Conservation (phyloP, 2,329 filamentous ascomycete species). For the Cadophora sp. region DNA sequence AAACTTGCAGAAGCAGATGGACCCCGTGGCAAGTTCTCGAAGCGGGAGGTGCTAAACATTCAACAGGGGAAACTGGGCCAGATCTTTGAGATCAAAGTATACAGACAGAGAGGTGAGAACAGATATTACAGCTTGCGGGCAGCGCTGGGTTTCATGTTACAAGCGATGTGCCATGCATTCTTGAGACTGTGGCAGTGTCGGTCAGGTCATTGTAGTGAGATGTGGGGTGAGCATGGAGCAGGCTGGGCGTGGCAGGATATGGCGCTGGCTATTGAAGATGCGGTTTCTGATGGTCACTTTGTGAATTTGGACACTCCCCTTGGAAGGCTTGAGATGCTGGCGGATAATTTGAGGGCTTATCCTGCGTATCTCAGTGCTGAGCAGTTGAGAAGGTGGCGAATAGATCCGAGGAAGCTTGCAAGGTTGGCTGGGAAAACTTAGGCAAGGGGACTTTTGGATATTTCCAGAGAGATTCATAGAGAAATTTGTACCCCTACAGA, state of each 20-base stretch:
- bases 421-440: background rate
- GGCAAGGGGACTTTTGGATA: background rate
- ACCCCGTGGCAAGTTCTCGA: background rate
- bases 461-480: background rate
- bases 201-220: conserved; percentile 7
- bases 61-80: background rate
- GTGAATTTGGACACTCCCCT: conserved; percentile 21
- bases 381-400: conserved; percentile 14
- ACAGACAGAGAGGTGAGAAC: background rate
- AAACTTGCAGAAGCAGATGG: background rate
- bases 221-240: conserved; percentile 5
- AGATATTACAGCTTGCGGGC: background rate
- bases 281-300: conserved; percentile 15
- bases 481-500: background rate
- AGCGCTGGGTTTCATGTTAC: conserved; percentile 19
- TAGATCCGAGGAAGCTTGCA: background rate
- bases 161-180: conserved; percentile 24
- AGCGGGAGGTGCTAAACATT: background rate
- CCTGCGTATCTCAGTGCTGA: background rate
- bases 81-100: conserved; percentile 11
- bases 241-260: conserved; percentile 23
- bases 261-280: conserved; percentile 22
- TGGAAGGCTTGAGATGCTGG: conserved; percentile 9
- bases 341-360: conserved; percentile 1
- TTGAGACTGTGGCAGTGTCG: conserved; percentile 19